Percentiles rank a stretch among this genome's conserved stretches.
phyloP scores from a whole-genome alignment of 2,329 filamentous ascomycete genomes.

The Diatrype stigma region DNA sequence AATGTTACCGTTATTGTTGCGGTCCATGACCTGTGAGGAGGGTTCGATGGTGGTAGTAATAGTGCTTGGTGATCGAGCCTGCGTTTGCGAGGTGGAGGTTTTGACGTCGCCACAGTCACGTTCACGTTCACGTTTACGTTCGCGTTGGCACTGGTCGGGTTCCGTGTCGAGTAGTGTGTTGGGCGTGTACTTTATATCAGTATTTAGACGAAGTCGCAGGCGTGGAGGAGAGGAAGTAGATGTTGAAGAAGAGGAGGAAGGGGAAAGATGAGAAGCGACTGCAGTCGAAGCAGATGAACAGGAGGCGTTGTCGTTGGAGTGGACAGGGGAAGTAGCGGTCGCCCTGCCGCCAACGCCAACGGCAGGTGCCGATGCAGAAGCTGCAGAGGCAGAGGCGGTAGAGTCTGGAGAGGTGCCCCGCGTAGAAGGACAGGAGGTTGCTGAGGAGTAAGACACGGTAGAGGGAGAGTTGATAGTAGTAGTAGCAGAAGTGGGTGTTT shows the following conservation, averaged over 20 bases:
- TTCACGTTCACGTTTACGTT: not conserved
- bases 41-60: not conserved
- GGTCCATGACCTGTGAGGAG: not conserved
- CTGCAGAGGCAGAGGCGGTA: not conserved
- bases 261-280: not conserved
- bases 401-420: slow-evolving; percentile 22
- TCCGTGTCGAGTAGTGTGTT: slow-evolving; percentile 10
- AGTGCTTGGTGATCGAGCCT: slow-evolving; percentile 3
- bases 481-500: not conserved
- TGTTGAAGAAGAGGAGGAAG: not conserved
- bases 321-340: not conserved
- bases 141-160: too few relatives aligned
- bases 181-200: slow-evolving; percentile 17
- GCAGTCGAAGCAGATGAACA: too few relatives aligned
- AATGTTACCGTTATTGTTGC: slow-evolving; percentile 5
- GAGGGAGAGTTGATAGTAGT: slow-evolving; percentile 20
- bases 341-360: not conserved
- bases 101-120: not conserved
- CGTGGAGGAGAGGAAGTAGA: slow-evolving; percentile 12
- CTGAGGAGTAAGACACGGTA: slow-evolving; percentile 25
- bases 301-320: not conserved
- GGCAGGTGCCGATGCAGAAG: not conserved
- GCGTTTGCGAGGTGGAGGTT: slow-evolving; percentile 3
- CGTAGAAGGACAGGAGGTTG: slow-evolving; percentile 21
- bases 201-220: slow-evolving; percentile 15